Conservation (phyloP, 257 asterid species). For the Cruciata laevipes region DNA sequence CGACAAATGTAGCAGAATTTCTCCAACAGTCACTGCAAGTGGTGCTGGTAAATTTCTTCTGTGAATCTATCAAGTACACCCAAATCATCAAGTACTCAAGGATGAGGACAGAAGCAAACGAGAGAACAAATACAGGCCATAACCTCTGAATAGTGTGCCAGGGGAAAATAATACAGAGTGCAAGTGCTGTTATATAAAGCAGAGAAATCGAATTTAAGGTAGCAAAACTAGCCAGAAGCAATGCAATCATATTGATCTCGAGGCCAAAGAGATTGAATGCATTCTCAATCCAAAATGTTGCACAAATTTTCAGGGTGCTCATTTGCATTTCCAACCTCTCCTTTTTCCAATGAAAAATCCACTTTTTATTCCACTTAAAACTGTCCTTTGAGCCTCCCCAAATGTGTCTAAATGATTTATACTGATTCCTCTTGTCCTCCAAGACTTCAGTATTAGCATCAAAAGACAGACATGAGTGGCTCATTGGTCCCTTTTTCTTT, state of each 20-base stretch:
- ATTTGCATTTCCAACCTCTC: conserved; percentile 91
- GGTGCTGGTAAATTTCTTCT: conserved; percentile 23
- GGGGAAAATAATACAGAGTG: conserved; percentile 70
- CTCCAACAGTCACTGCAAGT: conserved; percentile 91
- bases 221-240: conserved; percentile 88
- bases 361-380: conserved; percentile 73
- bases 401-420: conserved; percentile 48
- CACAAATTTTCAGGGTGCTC: conserved; percentile 67
- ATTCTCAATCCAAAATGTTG: conserved; percentile 90
- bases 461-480: conserved; percentile 53
- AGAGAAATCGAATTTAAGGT: conserved; percentile 72
- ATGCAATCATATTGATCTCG: conserved; percentile 84
- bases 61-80: conserved; percentile 47
- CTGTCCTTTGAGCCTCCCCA: conserved; percentile 92
- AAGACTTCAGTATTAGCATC: conserved; percentile 26
- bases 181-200: conserved; percentile 66
- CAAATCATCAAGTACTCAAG: conserved; percentile 83
- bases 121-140: conserved; percentile 73
- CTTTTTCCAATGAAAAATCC: conserved; percentile 59
- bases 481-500: conserved; percentile 26
- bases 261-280: conserved; percentile 95
- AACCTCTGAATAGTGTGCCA: conserved; percentile 61
- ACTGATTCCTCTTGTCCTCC: conserved; percentile 31
- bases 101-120: conserved; percentile 71
- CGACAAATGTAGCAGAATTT: conserved; percentile 44